A percentile compares a stretch with the other conserved stretches of the same genome.
These are phyloP conservation scores for Hypoxylon intermedium DNA, from an alignment of 495 filamentous ascomycete genomes.

Conservation along the genomic window DNA sequence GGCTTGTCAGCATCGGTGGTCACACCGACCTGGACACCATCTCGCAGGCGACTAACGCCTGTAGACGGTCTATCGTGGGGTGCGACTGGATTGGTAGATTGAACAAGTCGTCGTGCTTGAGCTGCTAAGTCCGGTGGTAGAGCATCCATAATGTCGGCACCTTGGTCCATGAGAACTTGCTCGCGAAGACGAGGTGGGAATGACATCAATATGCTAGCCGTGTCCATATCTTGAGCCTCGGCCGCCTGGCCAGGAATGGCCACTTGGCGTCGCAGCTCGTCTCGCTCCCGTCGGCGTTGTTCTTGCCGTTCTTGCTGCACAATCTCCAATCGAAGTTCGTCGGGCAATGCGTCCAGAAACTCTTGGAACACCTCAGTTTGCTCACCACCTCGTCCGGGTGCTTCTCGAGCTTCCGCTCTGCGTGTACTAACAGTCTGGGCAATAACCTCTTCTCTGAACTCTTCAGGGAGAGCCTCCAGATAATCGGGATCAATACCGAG, in stretches of 20 bases:
- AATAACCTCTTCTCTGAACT: conserved; percentile 93
- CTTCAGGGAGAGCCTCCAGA: conserved; percentile 91
- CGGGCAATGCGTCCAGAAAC: conserved; percentile 90
- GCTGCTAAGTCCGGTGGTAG: conserved; percentile 83
- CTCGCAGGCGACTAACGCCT: conserved; percentile 39
- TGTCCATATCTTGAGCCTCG: conserved; percentile 84
- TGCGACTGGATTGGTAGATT: conserved; percentile 30
- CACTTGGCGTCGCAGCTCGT: conserved; percentile 67
- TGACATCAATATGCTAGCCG: conserved; percentile 89
- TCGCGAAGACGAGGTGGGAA: conserved; percentile 85
- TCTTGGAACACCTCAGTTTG: conserved; percentile 91
- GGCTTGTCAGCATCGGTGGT: conserved; percentile 61
- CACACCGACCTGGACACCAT: conserved; percentile 38
- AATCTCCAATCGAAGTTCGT: conserved; percentile 87
- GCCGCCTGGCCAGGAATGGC: conserved; percentile 59
- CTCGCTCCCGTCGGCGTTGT: conserved; percentile 86
- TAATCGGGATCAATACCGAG: conserved; percentile 95
- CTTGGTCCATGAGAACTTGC: conserved; percentile 86
- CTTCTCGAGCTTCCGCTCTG: conserved; percentile 74
- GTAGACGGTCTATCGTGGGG: conserved; percentile 33
- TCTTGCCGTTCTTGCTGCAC: conserved; percentile 88
- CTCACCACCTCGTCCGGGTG: conserved; percentile 69
- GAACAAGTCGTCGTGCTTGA: conserved; percentile 74
- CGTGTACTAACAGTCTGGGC: conserved; percentile 84
- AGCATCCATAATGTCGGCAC: conserved; percentile 85